Percentiles rank a stretch among this genome's conserved stretches.
phyloP scores from a whole-genome alignment of 2,329 filamentous ascomycete genomes.

The Rhynchosporium secalis region DNA sequence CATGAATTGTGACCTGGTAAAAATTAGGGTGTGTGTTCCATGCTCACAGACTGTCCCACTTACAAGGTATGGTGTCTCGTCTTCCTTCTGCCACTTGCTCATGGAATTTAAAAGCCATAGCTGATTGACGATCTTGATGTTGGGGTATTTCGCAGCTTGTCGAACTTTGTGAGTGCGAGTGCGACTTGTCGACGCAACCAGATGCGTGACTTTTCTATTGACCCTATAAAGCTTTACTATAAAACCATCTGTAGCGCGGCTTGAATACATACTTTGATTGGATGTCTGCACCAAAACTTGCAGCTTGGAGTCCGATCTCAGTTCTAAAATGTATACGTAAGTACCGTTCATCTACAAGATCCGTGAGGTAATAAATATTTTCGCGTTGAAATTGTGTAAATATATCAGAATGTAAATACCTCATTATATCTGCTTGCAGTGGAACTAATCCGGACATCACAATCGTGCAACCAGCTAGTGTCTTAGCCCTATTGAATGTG shows the following conservation, averaged over 20 bases:
- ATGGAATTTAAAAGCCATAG: conserved; percentile 88
- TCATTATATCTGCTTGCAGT: conserved; percentile 72
- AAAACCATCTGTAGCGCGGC: neutral
- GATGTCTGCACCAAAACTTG: conserved; percentile 76
- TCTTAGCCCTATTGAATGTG: conserved; percentile 47
- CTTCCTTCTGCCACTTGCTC: conserved; percentile 76
- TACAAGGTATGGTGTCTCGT: conserved; percentile 61
- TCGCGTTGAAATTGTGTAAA: neutral
- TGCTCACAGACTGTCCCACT: conserved; percentile 1
- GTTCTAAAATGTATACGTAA: conserved; percentile 49
- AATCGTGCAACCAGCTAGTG: conserved; percentile 73
- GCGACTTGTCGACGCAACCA: conserved; percentile 68
- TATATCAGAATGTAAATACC: conserved; percentile 40
- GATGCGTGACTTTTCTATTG: conserved; percentile 66
- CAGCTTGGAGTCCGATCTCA: conserved; percentile 85
- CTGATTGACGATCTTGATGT: conserved; percentile 88
- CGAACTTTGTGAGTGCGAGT: conserved; percentile 89
- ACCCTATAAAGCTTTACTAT: conserved; percentile 45
- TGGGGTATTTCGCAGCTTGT: conserved; percentile 74
- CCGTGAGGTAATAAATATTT: neutral
- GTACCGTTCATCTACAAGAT: neutral
- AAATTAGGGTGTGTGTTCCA: conserved; percentile 16
- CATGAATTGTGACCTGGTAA: conserved; percentile 63
- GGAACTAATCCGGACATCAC: conserved; percentile 92
- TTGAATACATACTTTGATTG: conserved; percentile 41